Base-by-base conservation (phyloP, 768 basidiomycete species). In the Pulveroboletus sp. region DNA sequence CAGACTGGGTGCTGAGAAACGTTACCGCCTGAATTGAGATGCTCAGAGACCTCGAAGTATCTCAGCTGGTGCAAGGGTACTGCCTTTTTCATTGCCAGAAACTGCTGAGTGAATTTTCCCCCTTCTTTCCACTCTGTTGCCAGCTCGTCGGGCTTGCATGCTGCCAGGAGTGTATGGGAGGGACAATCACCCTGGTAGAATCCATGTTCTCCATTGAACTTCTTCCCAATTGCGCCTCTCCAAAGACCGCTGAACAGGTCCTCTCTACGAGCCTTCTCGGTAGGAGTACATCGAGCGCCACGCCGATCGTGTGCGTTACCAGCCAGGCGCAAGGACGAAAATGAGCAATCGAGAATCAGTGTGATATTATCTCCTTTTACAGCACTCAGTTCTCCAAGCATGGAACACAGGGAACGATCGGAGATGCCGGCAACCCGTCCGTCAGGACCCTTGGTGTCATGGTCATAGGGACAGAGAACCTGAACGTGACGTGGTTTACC, bases 341-440 rank as follows among this genome's bases (percentile, higher is more conserved):
- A 85, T 56, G 81, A 85, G 55, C 79, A 76, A 63, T 87, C 85
- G 20, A 86, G 69, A 47, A 87, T 73, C 48, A 87, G 63, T 1
- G 84, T 82, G 63, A 87, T 79, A 50, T 87, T 87, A 62, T 86
- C 72, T 25, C 85, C 85, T 56, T 86, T 87, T 38, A 66, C 68
- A 21, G 66, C 65, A 16, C 73, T 68, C 34, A 87, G 75, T 44
- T 84, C 80, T 44, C 59, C 56, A n/a, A 87, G 65, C 72, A 87
- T 77, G 33, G 82, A 75, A 35, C 74, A 72, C 47, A 87, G 67
- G 10, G 85, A 84, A 41, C 80, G 78, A 65, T 85, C 84, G 38
- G 82, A 82, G 51, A 87, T 82, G 21, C 84, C 85, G 8, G 80
- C 75, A 50, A 79, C 67, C 10, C 79, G 66, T 2, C 78, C 77